A percentile compares a stretch with the other conserved stretches of the same genome.
Evolutionary conservation across 257 asterid species (phyloP).

Genomic region (Echium plantagineum): DNA sequence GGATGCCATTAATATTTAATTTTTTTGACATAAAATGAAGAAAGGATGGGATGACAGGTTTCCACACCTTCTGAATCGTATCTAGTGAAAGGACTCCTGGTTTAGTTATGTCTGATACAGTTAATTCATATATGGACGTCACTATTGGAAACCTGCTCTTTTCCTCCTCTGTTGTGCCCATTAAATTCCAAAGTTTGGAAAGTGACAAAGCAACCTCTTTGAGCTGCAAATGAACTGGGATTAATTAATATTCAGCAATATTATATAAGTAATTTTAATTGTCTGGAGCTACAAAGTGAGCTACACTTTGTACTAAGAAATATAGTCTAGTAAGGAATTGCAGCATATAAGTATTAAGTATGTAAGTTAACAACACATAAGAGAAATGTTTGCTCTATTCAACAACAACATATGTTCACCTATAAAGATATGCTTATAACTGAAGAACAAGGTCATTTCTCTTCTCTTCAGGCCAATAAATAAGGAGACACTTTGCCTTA

Average conservation of each 20-base stretch:
- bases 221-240: slow-evolving; percentile 34
- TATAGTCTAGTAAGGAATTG: too few species aligned
- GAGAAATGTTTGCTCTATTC: too few species aligned
- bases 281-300: too few species aligned
- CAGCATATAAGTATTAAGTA: too few species aligned
- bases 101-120: slow-evolving; percentile 57
- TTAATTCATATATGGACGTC: slow-evolving; percentile 41
- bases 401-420: too few species aligned
- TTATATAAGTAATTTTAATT: too few species aligned
- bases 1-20: slow-evolving; percentile 4
- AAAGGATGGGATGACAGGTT: slow-evolving; percentile 1
- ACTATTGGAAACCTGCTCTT: slow-evolving; percentile 39
- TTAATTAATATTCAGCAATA: slow-evolving; percentile 5
- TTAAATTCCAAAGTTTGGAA: slow-evolving; percentile 79
- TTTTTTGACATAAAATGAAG: neutral
- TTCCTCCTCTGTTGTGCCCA: slow-evolving; percentile 67
- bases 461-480: too few species aligned
- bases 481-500: too few species aligned
- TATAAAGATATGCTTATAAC: too few species aligned
- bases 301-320: too few species aligned
- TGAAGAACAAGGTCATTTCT: too few species aligned
- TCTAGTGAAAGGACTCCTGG: slow-evolving; percentile 63
- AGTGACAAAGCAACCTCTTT: slow-evolving; percentile 65
- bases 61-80: slow-evolving; percentile 56
- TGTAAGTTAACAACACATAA: too few species aligned